A percentile compares a stretch with the other conserved stretches of the same genome.
Evolutionary conservation across 345 rosid species (phyloP).

Genomic region (Eucalyptus tenuipes): DNA sequence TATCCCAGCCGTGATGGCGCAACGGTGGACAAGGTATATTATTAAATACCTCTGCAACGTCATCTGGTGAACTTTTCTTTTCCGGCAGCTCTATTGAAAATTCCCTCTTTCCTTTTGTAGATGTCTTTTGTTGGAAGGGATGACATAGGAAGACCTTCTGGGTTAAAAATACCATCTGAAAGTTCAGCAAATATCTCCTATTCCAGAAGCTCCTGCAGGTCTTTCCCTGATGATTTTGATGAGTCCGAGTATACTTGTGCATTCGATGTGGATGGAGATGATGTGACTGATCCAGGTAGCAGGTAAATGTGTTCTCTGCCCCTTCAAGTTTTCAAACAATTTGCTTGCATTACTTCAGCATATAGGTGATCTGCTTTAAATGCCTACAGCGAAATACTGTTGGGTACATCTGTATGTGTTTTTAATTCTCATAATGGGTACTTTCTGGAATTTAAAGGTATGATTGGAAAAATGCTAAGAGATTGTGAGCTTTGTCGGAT

Average conservation of each 20-base stretch:
- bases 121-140: slow-evolving; percentile 37
- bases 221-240: slow-evolving; percentile 67
- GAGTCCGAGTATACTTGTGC: slow-evolving; percentile 70
- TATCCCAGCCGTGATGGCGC: slow-evolving; percentile 26
- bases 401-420: not conserved
- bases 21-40: slow-evolving; percentile 62
- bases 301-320: slow-evolving; percentile 28
- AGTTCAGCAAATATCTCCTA: slow-evolving; percentile 44
- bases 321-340: not conserved
- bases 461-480: not conserved
- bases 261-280: slow-evolving; percentile 73
- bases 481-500: not conserved
- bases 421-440: not conserved
- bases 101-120: slow-evolving; percentile 13
- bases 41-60: not conserved
- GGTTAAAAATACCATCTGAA: slow-evolving; percentile 34
- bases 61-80: not conserved
- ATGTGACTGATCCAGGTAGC: slow-evolving; percentile 45
- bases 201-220: slow-evolving; percentile 74
- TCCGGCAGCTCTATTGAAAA: not conserved
- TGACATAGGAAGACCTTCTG: slow-evolving; percentile 29
- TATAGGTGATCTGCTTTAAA: not conserved
- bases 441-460: not conserved
- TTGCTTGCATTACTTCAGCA: not conserved
- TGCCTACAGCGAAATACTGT: not conserved